Percentiles rank a stretch among this genome's conserved stretches.
phyloP scores from a whole-genome alignment of 2,329 filamentous ascomycete genomes.

The Thelonectria blattea region DNA sequence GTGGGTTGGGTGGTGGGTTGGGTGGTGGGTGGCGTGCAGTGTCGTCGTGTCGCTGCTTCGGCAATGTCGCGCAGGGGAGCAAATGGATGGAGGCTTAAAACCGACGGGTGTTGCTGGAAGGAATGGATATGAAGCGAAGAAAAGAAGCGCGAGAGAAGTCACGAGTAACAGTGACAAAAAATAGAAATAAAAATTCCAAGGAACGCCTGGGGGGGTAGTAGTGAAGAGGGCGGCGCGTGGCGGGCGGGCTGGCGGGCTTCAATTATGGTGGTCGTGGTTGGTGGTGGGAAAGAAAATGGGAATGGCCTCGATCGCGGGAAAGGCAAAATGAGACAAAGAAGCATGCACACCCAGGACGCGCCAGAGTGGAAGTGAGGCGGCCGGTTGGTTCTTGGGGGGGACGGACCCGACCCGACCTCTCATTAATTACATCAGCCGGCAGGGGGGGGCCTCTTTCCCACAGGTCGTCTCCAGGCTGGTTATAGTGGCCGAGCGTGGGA shows the following conservation, averaged over 20 bases:
- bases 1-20: conserved; percentile 39
- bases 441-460: background rate
- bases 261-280: conserved; percentile 2
- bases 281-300: conserved; percentile 31
- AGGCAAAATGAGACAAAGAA: conserved; percentile 18
- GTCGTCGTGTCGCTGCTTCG: conserved; percentile 34
- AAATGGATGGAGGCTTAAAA: conserved; percentile 14
- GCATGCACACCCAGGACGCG: background rate
- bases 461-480: background rate
- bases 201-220: background rate
- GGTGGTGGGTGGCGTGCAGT: conserved; percentile 33
- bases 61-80: conserved; percentile 36
- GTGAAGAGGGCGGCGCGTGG: conserved; percentile 1
- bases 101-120: conserved; percentile 18
- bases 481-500: background rate
- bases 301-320: conserved; percentile 37
- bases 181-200: conserved; percentile 15
- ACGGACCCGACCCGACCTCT: no score
- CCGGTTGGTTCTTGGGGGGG: background rate
- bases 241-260: background rate
- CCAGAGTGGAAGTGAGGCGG: conserved; percentile 28
- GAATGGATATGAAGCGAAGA: conserved; percentile 20
- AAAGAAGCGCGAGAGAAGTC: conserved; percentile 18
- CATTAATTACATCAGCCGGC: conserved; percentile 25
- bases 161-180: conserved; percentile 3